Evolutionary conservation across 2,329 filamentous ascomycete genomes (phyloP).

Genomic region (Rhynchosporium secalis): DNA sequence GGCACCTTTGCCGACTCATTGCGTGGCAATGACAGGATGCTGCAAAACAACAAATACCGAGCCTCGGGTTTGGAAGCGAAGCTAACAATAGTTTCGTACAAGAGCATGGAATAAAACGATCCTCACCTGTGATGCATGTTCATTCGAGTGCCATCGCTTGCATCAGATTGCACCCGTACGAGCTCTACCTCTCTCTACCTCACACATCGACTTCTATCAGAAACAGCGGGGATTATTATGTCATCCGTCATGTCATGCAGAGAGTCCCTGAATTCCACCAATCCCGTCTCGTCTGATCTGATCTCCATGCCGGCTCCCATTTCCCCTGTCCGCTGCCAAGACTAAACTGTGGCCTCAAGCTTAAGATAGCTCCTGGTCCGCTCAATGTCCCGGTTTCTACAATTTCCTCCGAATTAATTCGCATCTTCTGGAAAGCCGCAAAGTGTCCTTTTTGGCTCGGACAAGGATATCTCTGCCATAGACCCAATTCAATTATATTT

Average conservation of each 20-base stretch:
- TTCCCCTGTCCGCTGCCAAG: background rate
- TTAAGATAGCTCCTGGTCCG: constrained; percentile 5
- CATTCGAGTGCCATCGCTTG: background rate
- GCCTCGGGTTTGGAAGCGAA: background rate
- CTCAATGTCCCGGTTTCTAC: background rate
- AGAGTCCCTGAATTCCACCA: background rate
- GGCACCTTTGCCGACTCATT: constrained; percentile 1
- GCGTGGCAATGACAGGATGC: constrained; percentile 13
- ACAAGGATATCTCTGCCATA: constrained; percentile 28
- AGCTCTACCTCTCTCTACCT: too few species aligned
- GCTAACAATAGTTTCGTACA: too few species aligned
- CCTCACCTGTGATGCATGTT: background rate
- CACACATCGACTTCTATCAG: too few species aligned
- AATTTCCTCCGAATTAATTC: background rate
- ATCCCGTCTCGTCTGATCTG: background rate
- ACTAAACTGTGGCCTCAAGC: background rate
- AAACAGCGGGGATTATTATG: too few species aligned
- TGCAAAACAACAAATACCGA: background rate
- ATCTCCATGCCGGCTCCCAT: background rate
- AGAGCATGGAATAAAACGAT: background rate
- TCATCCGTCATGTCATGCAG: too few species aligned
- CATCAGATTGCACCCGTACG: too few species aligned
- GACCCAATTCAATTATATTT: constrained; percentile 20
- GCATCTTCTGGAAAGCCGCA: constrained; percentile 15
- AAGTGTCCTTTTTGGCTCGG: constrained; percentile 36